phyloP scores from a whole-genome alignment of 805 yeast genomes.

The Schwanniomyces polymorphus region DNA sequence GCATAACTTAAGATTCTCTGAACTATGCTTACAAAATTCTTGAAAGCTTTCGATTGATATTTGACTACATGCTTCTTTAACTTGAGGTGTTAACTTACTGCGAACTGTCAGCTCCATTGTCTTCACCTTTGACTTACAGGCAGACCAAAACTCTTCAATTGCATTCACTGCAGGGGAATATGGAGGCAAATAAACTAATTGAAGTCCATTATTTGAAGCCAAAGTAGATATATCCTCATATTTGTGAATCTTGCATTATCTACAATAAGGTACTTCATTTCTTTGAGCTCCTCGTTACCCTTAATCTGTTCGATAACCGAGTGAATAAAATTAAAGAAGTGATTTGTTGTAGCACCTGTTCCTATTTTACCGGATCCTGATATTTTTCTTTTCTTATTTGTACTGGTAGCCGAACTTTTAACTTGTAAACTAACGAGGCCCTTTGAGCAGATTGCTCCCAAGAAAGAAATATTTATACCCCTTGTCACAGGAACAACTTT shows the following conservation, averaged over 20 bases:
- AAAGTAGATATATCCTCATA: not conserved
- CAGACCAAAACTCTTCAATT: not conserved
- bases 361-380: not conserved
- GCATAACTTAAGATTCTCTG: not conserved
- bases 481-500: not conserved
- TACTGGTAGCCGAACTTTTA: not conserved
- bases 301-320: not conserved
- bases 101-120: not conserved
- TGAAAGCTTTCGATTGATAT: not conserved
- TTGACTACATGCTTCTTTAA: not conserved
- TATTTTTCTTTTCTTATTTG: not conserved
- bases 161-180: not conserved
- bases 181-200: not conserved
- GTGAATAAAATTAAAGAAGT: not conserved
- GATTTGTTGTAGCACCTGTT: not conserved
- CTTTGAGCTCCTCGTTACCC: not conserved
- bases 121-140: not conserved
- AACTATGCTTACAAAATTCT: not conserved
- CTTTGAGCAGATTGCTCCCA: not conserved
- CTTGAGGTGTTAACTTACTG: not conserved
- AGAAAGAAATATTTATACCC: not conserved
- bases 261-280: not conserved
- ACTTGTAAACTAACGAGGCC: not conserved
- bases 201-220: not conserved
- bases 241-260: not conserved